phyloP scores from a whole-genome alignment of 176 grass and related monocot species.

The Oryza australiensis region DNA sequence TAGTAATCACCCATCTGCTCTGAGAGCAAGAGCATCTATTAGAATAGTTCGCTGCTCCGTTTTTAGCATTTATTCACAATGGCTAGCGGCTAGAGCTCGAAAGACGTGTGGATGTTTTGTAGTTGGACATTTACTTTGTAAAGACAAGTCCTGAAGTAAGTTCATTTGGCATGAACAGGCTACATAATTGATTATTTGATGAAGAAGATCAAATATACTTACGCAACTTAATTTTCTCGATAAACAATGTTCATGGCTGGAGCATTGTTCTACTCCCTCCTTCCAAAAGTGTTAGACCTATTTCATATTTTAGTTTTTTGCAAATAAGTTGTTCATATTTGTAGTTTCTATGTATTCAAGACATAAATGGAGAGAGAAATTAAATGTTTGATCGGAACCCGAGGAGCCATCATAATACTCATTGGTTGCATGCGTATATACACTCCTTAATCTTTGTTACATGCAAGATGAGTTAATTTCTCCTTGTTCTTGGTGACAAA shows the following conservation, averaged over 20 bases:
- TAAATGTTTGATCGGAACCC: no score
- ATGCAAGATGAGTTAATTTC: no score
- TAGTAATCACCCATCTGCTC: not conserved
- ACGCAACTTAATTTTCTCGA: not conserved
- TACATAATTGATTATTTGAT: slow-evolving; percentile 10
- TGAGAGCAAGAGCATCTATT: not conserved
- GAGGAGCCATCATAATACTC: no score
- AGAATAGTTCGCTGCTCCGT: slow-evolving; percentile 12
- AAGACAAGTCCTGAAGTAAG: slow-evolving; percentile 18
- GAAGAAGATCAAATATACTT: not conserved
- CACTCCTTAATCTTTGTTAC: no score
- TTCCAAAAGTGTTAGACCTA: no score
- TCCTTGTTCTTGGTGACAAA: no score
- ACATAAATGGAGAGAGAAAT: no score
- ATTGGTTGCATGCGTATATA: no score
- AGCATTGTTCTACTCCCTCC: slow-evolving; percentile 13
- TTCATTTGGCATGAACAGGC: not conserved
- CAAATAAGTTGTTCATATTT: no score
- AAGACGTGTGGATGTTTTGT: slow-evolving; percentile 1
- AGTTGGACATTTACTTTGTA: slow-evolving; percentile 8
- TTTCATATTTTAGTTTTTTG: no score
- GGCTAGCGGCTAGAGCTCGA: not conserved
- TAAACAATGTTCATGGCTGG: not conserved
- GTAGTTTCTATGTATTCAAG: no score
- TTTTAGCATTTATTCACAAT: slow-evolving; percentile 24